These are phyloP conservation scores for Podospora appendiculata DNA, from an alignment of 495 filamentous ascomycete species.

Conservation along the genomic window DNA sequence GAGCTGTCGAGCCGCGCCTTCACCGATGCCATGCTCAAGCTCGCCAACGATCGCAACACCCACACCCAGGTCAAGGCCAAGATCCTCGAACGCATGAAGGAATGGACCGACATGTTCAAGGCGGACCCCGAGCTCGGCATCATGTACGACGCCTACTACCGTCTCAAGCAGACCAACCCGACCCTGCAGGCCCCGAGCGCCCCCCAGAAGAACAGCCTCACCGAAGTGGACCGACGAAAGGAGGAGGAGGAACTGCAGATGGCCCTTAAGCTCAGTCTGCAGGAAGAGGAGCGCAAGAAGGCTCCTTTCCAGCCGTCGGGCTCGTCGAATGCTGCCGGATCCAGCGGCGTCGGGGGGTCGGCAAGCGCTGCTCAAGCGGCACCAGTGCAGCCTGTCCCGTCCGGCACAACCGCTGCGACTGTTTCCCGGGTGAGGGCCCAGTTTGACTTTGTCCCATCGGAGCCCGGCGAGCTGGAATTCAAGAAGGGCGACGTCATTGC, in stretches of 20 bases:
- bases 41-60: constrained; percentile 90
- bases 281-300: constrained; percentile 61
- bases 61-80: constrained; percentile 95
- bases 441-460: constrained; percentile 90
- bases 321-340: constrained; percentile 23
- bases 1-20: constrained; percentile 92
- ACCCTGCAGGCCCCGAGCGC: constrained; percentile 88
- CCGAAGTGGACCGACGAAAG: constrained; percentile 82
- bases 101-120: constrained; percentile 93
- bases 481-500: constrained; percentile 96
- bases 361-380: constrained; percentile 16
- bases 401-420: constrained; percentile 86
- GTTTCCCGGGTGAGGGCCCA: constrained; percentile 90
- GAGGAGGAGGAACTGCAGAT: constrained; percentile 98
- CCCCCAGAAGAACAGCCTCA: constrained; percentile 84
- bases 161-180: constrained; percentile 77
- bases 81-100: constrained; percentile 91
- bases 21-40: constrained; percentile 84
- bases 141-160: constrained; percentile 93
- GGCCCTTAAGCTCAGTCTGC: constrained; percentile 84
- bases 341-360: neutral
- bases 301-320: constrained; percentile 20
- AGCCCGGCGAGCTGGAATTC: constrained; percentile 90
- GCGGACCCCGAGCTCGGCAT: constrained; percentile 88
- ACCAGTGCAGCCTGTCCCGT: constrained; percentile 31